phyloP scores from a whole-genome alignment of 1,284 basidiomycete genomes.

The Sphagnurus paluster region DNA sequence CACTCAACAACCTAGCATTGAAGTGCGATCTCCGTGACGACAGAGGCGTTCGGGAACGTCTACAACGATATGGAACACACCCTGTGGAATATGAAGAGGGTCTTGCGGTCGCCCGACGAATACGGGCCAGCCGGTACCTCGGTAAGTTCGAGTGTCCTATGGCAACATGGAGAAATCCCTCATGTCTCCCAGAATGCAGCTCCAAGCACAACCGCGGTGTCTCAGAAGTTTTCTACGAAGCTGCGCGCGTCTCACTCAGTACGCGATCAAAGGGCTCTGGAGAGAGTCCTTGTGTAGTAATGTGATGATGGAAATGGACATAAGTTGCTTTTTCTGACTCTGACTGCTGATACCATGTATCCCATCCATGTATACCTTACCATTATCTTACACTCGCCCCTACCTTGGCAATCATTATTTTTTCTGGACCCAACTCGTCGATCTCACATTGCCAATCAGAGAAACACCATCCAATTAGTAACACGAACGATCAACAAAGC shows the following conservation, averaged over 20 bases:
- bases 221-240: slow-evolving; percentile 88
- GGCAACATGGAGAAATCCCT: too few relatives aligned
- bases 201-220: slow-evolving; percentile 96
- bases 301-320: slow-evolving; percentile 41
- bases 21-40: slow-evolving; percentile 96
- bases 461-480: slow-evolving; percentile 23
- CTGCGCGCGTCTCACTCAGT: slow-evolving; percentile 80
- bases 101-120: slow-evolving; percentile 81
- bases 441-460: slow-evolving; percentile 2
- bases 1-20: slow-evolving; percentile 55
- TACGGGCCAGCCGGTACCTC: slow-evolving; percentile 90
- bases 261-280: slow-evolving; percentile 69
- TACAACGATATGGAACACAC: slow-evolving; percentile 65
- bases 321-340: neutral
- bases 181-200: slow-evolving; percentile 77
- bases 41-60: slow-evolving; percentile 59
- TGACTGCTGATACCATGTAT: slow-evolving; percentile 16
- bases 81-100: slow-evolving; percentile 91
- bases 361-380: slow-evolving; percentile 21
- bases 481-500: slow-evolving; percentile 16
- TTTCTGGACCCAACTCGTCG: neutral
- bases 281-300: slow-evolving; percentile 49
- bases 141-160: slow-evolving; percentile 52
- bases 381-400: slow-evolving; percentile 11
- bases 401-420: neutral